Base-by-base conservation (phyloP, 306 rosid species). In the Delonix regia region DNA sequence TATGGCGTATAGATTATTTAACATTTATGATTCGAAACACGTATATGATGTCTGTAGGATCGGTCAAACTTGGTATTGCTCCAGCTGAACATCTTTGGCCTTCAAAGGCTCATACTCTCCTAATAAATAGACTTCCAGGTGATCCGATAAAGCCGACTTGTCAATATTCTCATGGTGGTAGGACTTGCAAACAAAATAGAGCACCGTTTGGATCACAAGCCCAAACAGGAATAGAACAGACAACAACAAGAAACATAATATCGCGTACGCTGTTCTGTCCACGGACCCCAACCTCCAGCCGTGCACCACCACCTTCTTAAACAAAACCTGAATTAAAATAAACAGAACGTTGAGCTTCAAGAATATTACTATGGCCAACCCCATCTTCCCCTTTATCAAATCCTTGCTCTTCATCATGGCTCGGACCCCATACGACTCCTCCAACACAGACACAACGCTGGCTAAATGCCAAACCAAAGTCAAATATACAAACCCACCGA, bases 141-240 rank as follows among this genome's bases (percentile, higher is more conserved):
- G 97, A 71, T 92, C 93, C 0, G 97, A 90, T 38, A 94, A 69
- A 16, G 88, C 92, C 2, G 91, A 84, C 64, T 89, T 94, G 78
- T 90, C 97, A 16, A 92, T 90, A 65, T 81, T 90, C 78, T 94
- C 91, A 53, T 89, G 98, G 68, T 92, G 98, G 71, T 90, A 85
- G 0, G 98, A 90, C 79, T 92, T 94, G 88, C 97, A 94, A 3
- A 92, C 93, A 11, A 94, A 88, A 79, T 94, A 94, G 9, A 92
- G 72, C 64, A 94, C 93, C 0, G 97, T 88, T 64, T 89, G 92
- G 3, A 83, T 34, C 5, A 90, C 97, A 24, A 89, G 88, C 36
- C 81, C 83, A 53, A 89, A 81, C 56, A 87, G 55, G 14, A 84
- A 64, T 81, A 90, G 27, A 47, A n/a, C 76, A 1, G 82, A 78